phyloP scores from a whole-genome alignment of 176 grass and related monocot species.

The Poa pratensis region DNA sequence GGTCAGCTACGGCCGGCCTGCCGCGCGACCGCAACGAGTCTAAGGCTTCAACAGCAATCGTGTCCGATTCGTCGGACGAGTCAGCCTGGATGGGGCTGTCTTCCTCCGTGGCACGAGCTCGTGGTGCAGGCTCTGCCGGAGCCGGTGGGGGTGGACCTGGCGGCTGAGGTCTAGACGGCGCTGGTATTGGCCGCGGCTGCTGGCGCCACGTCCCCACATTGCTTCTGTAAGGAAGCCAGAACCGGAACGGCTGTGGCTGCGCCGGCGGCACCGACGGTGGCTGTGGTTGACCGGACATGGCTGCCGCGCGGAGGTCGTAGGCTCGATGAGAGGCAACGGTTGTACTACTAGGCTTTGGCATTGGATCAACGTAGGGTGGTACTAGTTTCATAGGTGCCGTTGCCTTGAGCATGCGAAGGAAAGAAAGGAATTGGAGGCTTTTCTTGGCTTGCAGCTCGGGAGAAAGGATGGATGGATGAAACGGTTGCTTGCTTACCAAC shows the following conservation, averaged over 20 bases:
- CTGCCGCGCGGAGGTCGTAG: neutral
- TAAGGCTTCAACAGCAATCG: slow-evolving; percentile 3
- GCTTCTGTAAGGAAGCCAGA: slow-evolving; percentile 60
- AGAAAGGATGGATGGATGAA: slow-evolving; percentile 43
- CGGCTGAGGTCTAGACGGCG: neutral
- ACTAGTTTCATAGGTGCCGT: slow-evolving; percentile 22
- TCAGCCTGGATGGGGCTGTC: slow-evolving; percentile 27
- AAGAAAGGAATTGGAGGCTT: slow-evolving; percentile 49
- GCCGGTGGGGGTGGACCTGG: neutral
- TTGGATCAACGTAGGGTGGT: slow-evolving; percentile 11
- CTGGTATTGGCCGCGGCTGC: slow-evolving; percentile 37
- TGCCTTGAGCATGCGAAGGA: slow-evolving; percentile 35
- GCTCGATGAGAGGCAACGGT: neutral
- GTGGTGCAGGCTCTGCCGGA: neutral
- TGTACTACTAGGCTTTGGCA: neutral
- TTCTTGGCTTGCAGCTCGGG: slow-evolving; percentile 52
- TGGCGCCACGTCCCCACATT: slow-evolving; percentile 26
- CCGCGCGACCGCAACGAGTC: slow-evolving; percentile 8
- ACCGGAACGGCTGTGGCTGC: slow-evolving; percentile 50
- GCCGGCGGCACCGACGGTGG: slow-evolving; percentile 18
- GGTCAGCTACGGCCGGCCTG: slow-evolving; percentile 8
- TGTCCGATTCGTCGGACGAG: slow-evolving; percentile 29
- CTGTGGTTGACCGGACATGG: slow-evolving; percentile 46
- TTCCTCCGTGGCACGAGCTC: neutral
- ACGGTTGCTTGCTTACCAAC: neutral